These are phyloP conservation scores for Ambrosiella cleistominuta DNA, from an alignment of 2,329 filamentous ascomycete genomes.

Conservation along the genomic window DNA sequence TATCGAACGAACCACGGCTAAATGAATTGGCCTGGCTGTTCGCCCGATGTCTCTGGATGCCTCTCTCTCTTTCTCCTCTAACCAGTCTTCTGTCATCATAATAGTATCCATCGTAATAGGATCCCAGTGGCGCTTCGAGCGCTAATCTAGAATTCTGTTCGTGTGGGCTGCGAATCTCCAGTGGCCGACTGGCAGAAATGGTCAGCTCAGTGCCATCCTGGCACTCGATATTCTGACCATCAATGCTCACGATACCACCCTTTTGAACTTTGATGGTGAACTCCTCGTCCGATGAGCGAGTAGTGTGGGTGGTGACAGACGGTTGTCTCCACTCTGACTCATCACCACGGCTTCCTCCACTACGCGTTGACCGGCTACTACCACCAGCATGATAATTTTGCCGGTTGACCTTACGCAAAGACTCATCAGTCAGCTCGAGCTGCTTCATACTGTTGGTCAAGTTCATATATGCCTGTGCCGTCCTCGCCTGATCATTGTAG, in stretches of 20 bases:
- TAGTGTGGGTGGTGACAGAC: slow-evolving; percentile 44
- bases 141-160: slow-evolving; percentile 30
- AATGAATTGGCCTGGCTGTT: slow-evolving; percentile 34
- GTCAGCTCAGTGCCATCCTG: slow-evolving; percentile 42
- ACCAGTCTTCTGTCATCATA: slow-evolving; percentile 30
- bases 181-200: slow-evolving; percentile 26
- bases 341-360: slow-evolving; percentile 38
- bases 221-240: slow-evolving; percentile 40
- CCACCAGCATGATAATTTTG: slow-evolving; percentile 23
- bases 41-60: slow-evolving; percentile 28
- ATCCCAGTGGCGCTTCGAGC: neutral
- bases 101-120: slow-evolving; percentile 17
- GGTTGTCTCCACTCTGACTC: slow-evolving; percentile 42
- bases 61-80: slow-evolving; percentile 20
- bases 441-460: slow-evolving; percentile 9
- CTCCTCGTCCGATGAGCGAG: slow-evolving; percentile 38
- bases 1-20: slow-evolving; percentile 16
- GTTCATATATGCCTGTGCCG: slow-evolving; percentile 25
- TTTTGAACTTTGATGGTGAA: slow-evolving; percentile 41
- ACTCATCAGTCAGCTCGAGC: slow-evolving; percentile 29
- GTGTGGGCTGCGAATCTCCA: slow-evolving; percentile 24
- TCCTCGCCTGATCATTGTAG: slow-evolving; percentile 25
- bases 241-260: slow-evolving; percentile 36
- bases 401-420: slow-evolving; percentile 32
- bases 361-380: slow-evolving; percentile 39